phyloP scores from a whole-genome alignment of 78 protist species.

The Tieghemostelium lacteum region DNA sequence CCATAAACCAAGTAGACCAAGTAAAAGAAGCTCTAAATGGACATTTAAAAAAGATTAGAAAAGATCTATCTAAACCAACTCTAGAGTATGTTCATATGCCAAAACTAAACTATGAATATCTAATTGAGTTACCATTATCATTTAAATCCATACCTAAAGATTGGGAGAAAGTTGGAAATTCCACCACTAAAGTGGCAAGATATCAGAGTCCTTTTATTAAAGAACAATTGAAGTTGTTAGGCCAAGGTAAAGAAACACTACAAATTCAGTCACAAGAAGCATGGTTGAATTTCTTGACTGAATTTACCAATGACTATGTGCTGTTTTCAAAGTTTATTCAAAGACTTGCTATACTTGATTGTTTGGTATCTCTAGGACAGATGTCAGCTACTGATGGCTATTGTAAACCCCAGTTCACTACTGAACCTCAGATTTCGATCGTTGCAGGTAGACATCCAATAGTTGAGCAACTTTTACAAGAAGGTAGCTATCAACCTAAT shows the following conservation, averaged over 20 bases:
- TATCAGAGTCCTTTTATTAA: slow-evolving; percentile 50
- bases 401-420: slow-evolving; percentile 47
- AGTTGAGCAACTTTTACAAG: slow-evolving; percentile 28
- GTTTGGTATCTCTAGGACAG: slow-evolving; percentile 38
- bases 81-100: slow-evolving; percentile 74
- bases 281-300: slow-evolving; percentile 65
- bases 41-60: slow-evolving; percentile 35
- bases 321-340: slow-evolving; percentile 25
- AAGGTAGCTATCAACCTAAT: slow-evolving; percentile 72
- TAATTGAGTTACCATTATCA: slow-evolving; percentile 60
- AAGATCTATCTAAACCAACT: slow-evolving; percentile 48
- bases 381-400: slow-evolving; percentile 46
- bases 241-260: slow-evolving; percentile 40
- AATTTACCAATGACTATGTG: slow-evolving; percentile 55
- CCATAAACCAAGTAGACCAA: not conserved
- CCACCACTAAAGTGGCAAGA: slow-evolving; percentile 42
- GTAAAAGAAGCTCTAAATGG: slow-evolving; percentile 23
- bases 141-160: slow-evolving; percentile 51
- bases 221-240: slow-evolving; percentile 5
- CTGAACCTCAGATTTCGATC: slow-evolving; percentile 23
- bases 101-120: slow-evolving; percentile 35
- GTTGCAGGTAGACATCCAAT: slow-evolving; percentile 83
- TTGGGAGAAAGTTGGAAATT: slow-evolving; percentile 69
- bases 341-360: slow-evolving; percentile 53
- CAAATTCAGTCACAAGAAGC: slow-evolving; percentile 44